phyloP scores from a whole-genome alignment of 73 alveolate species.

The Urostyla sp. region DNA sequence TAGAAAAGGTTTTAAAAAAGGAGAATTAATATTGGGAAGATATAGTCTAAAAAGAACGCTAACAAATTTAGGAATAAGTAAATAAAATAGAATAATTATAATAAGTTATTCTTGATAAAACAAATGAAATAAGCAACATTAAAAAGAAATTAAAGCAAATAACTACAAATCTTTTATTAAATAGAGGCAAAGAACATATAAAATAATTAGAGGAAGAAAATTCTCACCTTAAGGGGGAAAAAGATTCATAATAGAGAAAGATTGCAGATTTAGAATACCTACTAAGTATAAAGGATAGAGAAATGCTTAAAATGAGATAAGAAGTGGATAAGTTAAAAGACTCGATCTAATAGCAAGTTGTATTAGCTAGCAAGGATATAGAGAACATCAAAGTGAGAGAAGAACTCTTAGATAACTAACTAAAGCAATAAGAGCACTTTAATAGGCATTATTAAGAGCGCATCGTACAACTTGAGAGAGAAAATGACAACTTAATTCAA shows the following conservation, averaged over 20 bases:
- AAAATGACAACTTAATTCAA: no score
- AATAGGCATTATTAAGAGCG: no score
- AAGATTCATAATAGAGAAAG: no score
- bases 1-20: conserved; percentile 14
- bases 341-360: background rate
- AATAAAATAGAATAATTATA: background rate
- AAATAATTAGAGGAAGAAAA: conserved; percentile 6
- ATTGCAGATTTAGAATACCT: conserved; percentile 34
- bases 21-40: conserved; percentile 42
- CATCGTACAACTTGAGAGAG: no score
- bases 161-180: background rate
- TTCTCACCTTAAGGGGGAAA: no score
- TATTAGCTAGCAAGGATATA: no score
- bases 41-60: conserved; percentile 9
- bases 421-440: no score
- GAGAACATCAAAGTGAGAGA: no score
- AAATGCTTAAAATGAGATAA: background rate
- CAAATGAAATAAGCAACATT: background rate
- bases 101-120: background rate
- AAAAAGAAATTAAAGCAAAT: conserved; percentile 10
- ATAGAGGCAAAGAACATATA: background rate
- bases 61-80: conserved; percentile 15
- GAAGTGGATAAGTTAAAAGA: conserved; percentile 19
- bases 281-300: conserved; percentile 14
- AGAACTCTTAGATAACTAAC: no score